These are phyloP conservation scores for Suillus ampliporus DNA, from an alignment of 768 basidiomycete genomes.

Conservation along the genomic window DNA sequence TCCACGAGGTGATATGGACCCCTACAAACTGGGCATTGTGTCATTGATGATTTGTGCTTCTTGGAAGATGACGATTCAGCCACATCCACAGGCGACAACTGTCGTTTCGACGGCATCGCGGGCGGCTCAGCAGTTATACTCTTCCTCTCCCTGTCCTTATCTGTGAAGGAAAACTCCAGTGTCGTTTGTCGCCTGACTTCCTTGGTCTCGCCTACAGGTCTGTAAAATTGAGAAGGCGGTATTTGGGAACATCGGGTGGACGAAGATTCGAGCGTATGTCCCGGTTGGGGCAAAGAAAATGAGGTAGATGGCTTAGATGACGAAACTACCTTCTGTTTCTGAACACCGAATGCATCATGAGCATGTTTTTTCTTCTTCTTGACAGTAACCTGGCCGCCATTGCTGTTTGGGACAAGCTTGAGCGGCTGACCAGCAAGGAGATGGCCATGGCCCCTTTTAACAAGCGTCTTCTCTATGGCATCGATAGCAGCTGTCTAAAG, in stretches of 20 bases:
- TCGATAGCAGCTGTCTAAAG: conserved; percentile 65
- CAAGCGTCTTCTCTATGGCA: conserved; percentile 71
- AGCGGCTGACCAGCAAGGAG: conserved; percentile 71
- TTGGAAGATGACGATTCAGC: conserved; percentile 38
- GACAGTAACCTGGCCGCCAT: conserved; percentile 2
- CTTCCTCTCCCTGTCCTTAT: conserved; percentile 7
- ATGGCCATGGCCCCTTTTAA: conserved; percentile 56
- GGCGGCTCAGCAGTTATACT: not conserved
- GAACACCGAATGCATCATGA: not conserved
- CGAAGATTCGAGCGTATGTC: not conserved
- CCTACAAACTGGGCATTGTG: conserved; percentile 56
- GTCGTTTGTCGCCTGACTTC: not conserved
- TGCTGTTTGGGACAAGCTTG: conserved; percentile 50
- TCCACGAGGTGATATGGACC: conserved; percentile 51
- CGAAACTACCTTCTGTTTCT: not conserved
- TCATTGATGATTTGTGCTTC: conserved; percentile 40
- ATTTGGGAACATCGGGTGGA: not conserved
- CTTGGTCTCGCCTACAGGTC: not conserved
- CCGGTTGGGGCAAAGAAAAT: not conserved
- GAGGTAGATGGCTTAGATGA: conserved; percentile 12
- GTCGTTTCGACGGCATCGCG: conserved; percentile 42
- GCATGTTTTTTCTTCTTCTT: conserved; percentile 6
- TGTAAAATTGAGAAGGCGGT: conserved; percentile 5
- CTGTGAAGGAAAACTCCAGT: not conserved
- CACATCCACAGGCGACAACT: conserved; percentile 35